Evolutionary conservation across 805 yeast genomes (phyloP).

Genomic region (Saturnispora bothae): DNA sequence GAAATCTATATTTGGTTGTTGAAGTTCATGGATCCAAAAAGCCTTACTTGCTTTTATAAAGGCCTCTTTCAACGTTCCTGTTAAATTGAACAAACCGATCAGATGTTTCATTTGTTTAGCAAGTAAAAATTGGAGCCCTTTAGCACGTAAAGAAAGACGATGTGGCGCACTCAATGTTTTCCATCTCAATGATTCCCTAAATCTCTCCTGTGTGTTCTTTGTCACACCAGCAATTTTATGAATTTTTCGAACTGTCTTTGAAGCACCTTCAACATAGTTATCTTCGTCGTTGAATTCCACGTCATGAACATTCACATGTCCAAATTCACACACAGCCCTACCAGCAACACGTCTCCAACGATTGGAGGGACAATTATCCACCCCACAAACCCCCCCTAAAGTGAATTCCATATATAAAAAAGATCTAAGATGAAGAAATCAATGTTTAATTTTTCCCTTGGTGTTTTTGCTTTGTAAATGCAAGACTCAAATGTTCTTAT

Average conservation of each 20-base stretch:
- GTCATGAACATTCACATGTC: constrained; percentile 80
- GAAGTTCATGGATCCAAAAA: constrained; percentile 16
- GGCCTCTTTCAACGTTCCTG: constrained; percentile 1
- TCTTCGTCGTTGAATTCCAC: constrained; percentile 77
- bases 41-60: constrained; percentile 25
- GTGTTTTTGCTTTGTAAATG: too few relatives aligned
- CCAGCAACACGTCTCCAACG: constrained; percentile 71
- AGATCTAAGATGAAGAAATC: neutral
- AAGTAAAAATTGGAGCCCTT: constrained; percentile 25
- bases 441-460: too few relatives aligned
- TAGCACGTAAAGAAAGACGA: constrained; percentile 10
- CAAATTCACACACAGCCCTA: constrained; percentile 73
- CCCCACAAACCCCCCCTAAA: constrained; percentile 80
- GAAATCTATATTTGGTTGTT: neutral
- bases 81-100: constrained; percentile 1
- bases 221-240: constrained; percentile 36
- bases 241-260: constrained; percentile 38
- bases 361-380: constrained; percentile 76
- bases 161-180: constrained; percentile 11
- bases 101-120: constrained; percentile 6
- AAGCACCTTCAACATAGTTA: constrained; percentile 33
- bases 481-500: constrained; percentile 9
- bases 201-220: constrained; percentile 6
- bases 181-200: constrained; percentile 10
- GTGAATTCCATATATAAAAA: constrained; percentile 19